phyloP scores from a whole-genome alignment of 139 green algal species.

The Zygnema circumcarinatum region DNA sequence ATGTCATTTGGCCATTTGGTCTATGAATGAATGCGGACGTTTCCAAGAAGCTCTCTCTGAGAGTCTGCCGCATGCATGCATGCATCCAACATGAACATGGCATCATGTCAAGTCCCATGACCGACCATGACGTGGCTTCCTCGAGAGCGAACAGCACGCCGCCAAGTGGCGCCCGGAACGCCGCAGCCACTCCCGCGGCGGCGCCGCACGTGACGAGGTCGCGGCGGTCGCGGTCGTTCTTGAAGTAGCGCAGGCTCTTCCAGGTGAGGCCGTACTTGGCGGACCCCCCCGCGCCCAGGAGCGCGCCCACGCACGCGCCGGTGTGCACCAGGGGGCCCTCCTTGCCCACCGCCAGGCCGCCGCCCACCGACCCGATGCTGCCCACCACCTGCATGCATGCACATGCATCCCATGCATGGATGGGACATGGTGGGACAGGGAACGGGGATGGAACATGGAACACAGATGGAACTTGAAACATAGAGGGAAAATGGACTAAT shows the following conservation, averaged over 20 bases:
- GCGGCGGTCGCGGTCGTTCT: conserved; percentile 76
- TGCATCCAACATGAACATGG: too few relatives aligned
- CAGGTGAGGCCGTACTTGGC: conserved; percentile 47
- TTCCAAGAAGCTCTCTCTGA: too few relatives aligned
- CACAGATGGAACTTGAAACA: too few relatives aligned
- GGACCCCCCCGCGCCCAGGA: conserved; percentile 55
- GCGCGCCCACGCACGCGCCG: conserved; percentile 73
- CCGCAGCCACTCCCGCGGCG: conserved; percentile 79
- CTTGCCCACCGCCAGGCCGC: conserved; percentile 81
- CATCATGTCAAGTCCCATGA: not conserved
- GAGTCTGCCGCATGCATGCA: too few relatives aligned
- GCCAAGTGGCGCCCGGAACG: conserved; percentile 82
- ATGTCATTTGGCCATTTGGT: too few relatives aligned
- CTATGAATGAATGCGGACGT: too few relatives aligned
- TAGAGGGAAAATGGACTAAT: too few relatives aligned
- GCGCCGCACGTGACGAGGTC: conserved; percentile 81
- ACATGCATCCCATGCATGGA: not conserved
- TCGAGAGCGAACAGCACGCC: conserved; percentile 89
- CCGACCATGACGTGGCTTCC: conserved; percentile 72
- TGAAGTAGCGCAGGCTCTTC: conserved; percentile 70
- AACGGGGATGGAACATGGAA: not conserved
- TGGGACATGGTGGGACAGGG: not conserved
- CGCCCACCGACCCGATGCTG: conserved; percentile 74
- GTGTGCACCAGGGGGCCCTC: conserved; percentile 87
- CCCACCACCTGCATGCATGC: conserved; percentile 60